Base-by-base conservation (phyloP, 2,329 filamentous ascomycete species). In the Zalaria sp. region DNA sequence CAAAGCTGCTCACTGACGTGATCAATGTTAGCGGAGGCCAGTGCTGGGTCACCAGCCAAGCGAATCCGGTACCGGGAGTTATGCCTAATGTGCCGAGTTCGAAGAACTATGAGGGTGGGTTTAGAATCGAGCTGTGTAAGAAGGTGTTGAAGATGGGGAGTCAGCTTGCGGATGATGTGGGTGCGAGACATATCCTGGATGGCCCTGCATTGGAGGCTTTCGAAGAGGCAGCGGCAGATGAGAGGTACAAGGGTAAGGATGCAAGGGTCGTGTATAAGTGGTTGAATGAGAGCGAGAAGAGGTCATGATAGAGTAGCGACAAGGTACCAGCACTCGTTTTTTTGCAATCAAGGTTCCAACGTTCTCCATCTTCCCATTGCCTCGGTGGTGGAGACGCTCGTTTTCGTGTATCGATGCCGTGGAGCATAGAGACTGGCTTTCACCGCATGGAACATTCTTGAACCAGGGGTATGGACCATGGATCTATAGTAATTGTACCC, bases 41-140 rank as follows among this genome's bases (percentile, higher is more conserved):
- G 35, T 55, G 53, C 41, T 57, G 53, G 53, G 51, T 53, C 29
- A 53, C 50, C 5, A 43, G 45, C 18, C 43, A 54, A 38, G 49
- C 46, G 28, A 57, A 57, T 41, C 55, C 55, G 2, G 53, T 57
- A 3, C 53, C 54, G 1, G 62, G 62, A 1, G 52, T 61, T 4
- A 52, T 57, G 37, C 47, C 47, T 2, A 61, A 60, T 43, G 60
- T 60, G 8, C 59, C 62, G 5, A 60, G 58, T 18, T 60, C 55
- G 8, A 52, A 57, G 18, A 57, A 52, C 9, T 64, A 63, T 40
- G 57, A 62, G 41, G 58, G 59, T 7, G 62, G 61, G 1, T 64
- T 60, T 28, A 46, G 55, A 38, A 57, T 57, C 35, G 57, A 60
- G 45, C 37, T 60, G 5, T 58, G 56, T 28, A 47, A 50, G 38